phyloP scores from a whole-genome alignment of 2,329 filamentous ascomycete species.

The Lasiodiplodia sp. region DNA sequence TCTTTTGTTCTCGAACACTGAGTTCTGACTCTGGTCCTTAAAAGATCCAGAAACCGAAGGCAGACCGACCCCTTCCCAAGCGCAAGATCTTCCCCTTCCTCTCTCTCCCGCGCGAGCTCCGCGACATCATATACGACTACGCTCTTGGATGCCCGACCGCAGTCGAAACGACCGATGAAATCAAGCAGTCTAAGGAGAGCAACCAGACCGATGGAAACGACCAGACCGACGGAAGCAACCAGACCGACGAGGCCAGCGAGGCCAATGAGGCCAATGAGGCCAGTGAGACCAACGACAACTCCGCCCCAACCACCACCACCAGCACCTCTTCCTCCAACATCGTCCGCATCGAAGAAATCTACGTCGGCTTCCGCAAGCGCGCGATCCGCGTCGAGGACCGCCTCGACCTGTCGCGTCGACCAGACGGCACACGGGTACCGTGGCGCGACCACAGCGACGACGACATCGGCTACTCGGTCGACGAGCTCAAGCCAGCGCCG shows the following conservation, averaged over 20 bases:
- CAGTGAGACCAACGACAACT: not conserved
- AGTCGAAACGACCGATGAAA: constrained; percentile 32
- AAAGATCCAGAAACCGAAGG: not conserved
- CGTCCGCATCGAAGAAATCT: not conserved
- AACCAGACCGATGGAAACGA: not conserved
- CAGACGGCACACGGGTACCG: no score
- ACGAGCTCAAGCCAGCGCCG: not conserved
- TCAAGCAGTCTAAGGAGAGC: not conserved
- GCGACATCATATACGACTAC: constrained; percentile 44
- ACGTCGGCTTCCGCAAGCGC: not conserved
- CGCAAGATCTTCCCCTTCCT: constrained; percentile 45
- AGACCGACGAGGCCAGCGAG: not conserved
- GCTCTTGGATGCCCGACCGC: constrained; percentile 39
- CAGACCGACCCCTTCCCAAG: constrained; percentile 36
- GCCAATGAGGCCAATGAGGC: not conserved
- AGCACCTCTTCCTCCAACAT: not conserved
- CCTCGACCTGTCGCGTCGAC: not conserved
- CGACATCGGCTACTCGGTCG: constrained; percentile 2
- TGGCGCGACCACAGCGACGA: not conserved
- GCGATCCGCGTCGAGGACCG: not conserved
- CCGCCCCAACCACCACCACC: not conserved
- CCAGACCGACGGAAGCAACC: not conserved
- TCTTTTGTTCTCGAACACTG: not conserved
- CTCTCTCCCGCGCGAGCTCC: constrained; percentile 44
- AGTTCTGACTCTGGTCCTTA: not conserved